A percentile compares a stretch with the other conserved stretches of the same genome.
These are phyloP conservation scores for Draba incana DNA, from an alignment of 345 rosid genomes.

Conservation along the genomic window DNA sequence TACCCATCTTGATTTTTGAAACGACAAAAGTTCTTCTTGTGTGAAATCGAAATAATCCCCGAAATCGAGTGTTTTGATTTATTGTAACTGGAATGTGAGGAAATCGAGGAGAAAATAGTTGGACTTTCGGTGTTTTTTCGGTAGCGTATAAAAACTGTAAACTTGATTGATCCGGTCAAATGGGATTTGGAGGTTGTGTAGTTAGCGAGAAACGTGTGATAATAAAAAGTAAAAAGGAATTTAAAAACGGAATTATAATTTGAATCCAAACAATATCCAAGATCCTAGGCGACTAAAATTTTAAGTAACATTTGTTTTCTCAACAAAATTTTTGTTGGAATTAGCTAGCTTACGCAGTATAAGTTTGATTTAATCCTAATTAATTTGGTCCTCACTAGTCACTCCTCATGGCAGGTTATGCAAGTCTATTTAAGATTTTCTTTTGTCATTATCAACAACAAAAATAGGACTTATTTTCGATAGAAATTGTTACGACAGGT, in stretches of 20 bases:
- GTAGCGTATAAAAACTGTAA: slow-evolving; percentile 23
- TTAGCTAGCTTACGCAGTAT: no score
- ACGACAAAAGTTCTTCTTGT: not conserved
- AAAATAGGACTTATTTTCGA: not conserved
- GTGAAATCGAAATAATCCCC: not conserved
- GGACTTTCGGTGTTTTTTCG: slow-evolving; percentile 19
- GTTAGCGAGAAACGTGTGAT: slow-evolving; percentile 29
- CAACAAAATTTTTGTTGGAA: no score
- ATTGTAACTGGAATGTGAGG: slow-evolving; percentile 7
- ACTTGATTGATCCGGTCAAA: slow-evolving; percentile 23
- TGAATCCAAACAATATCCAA: not conserved
- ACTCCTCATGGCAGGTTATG: slow-evolving; percentile 17
- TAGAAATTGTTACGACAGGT: slow-evolving; percentile 15
- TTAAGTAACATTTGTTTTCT: no score
- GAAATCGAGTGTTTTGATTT: slow-evolving; percentile 9
- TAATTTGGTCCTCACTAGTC: slow-evolving; percentile 6
- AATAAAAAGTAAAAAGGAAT: not conserved
- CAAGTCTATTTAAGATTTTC: slow-evolving; percentile 20
- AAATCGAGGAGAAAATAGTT: slow-evolving; percentile 20
- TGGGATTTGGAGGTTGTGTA: slow-evolving; percentile 26
- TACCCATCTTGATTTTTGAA: slow-evolving; percentile 55
- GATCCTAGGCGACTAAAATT: slow-evolving; percentile 12
- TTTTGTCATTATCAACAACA: slow-evolving; percentile 18
- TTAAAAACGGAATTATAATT: not conserved
- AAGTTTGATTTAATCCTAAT: no score